Conservation (phyloP, 2,329 filamentous ascomycete species). For the Alternaria longipes region DNA sequence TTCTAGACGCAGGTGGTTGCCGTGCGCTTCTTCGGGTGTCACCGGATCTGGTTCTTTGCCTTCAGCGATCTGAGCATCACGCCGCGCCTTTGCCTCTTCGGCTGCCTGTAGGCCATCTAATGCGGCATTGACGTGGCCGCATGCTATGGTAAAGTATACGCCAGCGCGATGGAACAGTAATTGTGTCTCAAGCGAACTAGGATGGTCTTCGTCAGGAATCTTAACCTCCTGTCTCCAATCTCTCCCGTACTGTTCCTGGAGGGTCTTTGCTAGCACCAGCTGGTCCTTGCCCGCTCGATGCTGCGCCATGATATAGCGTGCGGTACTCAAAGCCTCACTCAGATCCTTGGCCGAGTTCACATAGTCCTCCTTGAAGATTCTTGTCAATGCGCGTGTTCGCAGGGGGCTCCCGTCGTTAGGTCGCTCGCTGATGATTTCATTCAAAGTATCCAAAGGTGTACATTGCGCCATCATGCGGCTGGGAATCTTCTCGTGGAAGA, state of each 20-base stretch:
- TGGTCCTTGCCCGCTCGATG: constrained; percentile 62
- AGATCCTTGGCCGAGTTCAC: constrained; percentile 75
- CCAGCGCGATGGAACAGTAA: constrained; percentile 79
- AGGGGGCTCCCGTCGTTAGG: constrained; percentile 72
- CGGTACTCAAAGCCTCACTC: constrained; percentile 69
- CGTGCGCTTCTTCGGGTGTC: constrained; percentile 59
- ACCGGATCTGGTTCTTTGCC: constrained; percentile 45
- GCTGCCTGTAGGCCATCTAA: constrained; percentile 59
- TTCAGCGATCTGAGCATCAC: constrained; percentile 34
- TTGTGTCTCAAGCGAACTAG: constrained; percentile 77
- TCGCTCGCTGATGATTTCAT: constrained; percentile 71
- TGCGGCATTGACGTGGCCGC: constrained; percentile 68
- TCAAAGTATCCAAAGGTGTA: constrained; percentile 72
- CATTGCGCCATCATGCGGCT: constrained; percentile 75
- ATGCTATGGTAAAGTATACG: constrained; percentile 76
- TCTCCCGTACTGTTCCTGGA: constrained; percentile 51
- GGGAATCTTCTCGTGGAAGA: constrained; percentile 91
- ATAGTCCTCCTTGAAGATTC: constrained; percentile 78
- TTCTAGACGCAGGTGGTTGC: constrained; percentile 61
- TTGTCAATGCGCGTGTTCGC: constrained; percentile 77
- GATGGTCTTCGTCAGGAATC: constrained; percentile 71
- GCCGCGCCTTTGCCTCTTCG: constrained; percentile 44
- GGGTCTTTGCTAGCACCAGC: constrained; percentile 61
- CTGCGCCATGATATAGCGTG: constrained; percentile 63
- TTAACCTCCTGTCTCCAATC: constrained; percentile 62